Percentiles rank a stretch among this genome's conserved stretches.
Evolutionary conservation across 2,329 filamentous ascomycete species (phyloP).

Genomic region (Pseudofabraea citricarpa): DNA sequence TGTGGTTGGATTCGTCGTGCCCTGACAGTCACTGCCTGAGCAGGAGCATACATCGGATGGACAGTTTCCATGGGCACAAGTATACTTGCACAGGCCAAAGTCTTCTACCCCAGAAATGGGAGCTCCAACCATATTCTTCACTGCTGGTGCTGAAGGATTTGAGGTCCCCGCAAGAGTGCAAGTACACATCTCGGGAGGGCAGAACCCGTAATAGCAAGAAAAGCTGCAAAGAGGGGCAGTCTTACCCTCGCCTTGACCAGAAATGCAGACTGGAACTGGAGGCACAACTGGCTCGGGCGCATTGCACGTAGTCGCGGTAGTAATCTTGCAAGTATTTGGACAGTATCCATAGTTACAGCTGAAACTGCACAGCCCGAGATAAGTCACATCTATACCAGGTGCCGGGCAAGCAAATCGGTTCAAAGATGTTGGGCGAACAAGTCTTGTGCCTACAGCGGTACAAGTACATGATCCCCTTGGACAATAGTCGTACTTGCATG

Average conservation of each 20-base stretch:
- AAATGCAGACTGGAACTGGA: not conserved
- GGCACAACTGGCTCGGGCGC: not conserved
- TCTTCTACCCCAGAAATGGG: not conserved
- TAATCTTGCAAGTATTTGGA: not conserved
- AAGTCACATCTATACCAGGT: not conserved
- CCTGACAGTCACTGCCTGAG: not conserved
- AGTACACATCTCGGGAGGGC: not conserved
- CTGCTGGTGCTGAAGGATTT: not conserved
- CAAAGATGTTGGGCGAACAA: not conserved
- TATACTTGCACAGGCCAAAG: not conserved
- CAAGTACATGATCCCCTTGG: not conserved
- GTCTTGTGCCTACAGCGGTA: too few relatives aligned
- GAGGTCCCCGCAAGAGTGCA: not conserved
- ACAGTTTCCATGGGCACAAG: not conserved
- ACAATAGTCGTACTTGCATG: conserved; percentile 1
- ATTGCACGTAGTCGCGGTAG: not conserved
- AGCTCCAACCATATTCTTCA: not conserved
- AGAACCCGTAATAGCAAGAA: not conserved
- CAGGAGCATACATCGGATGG: not conserved
- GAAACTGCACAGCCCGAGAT: not conserved
- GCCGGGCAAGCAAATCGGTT: not conserved
- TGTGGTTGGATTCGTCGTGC: not conserved
- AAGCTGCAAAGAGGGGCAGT: not conserved
- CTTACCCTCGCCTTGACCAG: not conserved
- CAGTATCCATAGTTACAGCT: not conserved